A percentile compares a stretch with the other conserved stretches of the same genome.
Evolutionary conservation across 495 filamentous ascomycete species (phyloP).

Genomic region (Neurospora sp.): DNA sequence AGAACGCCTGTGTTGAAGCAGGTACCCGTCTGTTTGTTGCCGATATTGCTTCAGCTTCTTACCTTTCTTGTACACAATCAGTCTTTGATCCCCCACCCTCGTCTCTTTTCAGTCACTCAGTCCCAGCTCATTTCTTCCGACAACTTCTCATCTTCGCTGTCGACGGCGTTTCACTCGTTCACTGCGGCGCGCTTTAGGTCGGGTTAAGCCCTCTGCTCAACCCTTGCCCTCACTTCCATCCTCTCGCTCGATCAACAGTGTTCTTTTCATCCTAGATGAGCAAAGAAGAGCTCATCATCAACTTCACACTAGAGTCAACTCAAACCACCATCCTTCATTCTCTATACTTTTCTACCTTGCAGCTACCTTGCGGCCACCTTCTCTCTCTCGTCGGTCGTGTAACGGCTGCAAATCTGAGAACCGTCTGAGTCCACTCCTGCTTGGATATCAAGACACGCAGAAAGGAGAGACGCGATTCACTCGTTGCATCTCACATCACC

Average conservation of each 20-base stretch:
- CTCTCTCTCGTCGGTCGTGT: background rate
- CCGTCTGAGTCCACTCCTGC: background rate
- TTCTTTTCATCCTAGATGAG: background rate
- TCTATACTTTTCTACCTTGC: background rate
- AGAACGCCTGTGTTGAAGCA: background rate
- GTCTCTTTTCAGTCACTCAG: background rate
- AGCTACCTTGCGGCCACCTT: too few relatives aligned
- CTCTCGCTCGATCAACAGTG: background rate
- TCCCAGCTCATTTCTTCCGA: background rate
- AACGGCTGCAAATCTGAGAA: background rate
- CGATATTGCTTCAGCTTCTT: background rate
- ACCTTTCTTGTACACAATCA: background rate
- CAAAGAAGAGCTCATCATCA: background rate
- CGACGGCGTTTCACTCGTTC: background rate
- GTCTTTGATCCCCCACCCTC: background rate
- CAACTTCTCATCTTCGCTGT: background rate
- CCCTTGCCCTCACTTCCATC: background rate
- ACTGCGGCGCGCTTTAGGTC: background rate
- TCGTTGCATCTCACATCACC: background rate
- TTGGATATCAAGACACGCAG: background rate
- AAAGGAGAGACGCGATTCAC: background rate
- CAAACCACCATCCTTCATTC: background rate
- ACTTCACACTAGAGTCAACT: background rate
- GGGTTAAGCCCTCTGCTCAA: background rate
- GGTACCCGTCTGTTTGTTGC: slow-evolving; percentile 1